Evolutionary conservation across 1,139 yeast genomes (phyloP).

Genomic region (Saccharomycopsis hybrid): DNA sequence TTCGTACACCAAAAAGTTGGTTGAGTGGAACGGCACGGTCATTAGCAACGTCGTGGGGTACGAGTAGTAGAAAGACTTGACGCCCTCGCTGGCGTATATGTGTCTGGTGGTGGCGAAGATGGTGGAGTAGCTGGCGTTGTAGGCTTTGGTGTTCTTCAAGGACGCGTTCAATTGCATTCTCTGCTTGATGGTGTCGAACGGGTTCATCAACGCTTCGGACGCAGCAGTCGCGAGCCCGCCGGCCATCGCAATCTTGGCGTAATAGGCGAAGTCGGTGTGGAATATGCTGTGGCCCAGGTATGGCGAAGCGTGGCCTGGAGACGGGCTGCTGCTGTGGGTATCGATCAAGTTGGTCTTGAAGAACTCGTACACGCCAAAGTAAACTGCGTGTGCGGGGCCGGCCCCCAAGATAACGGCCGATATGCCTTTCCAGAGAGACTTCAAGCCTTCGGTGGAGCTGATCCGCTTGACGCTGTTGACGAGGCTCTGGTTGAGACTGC

Average conservation of each 20-base stretch:
- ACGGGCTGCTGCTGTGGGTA: slow-evolving; percentile 3
- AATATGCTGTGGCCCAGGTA: too few species aligned
- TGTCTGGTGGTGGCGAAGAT: not conserved
- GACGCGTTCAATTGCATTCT: slow-evolving; percentile 46
- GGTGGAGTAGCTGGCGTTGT: slow-evolving; percentile 5
- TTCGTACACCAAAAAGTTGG: slow-evolving; percentile 92
- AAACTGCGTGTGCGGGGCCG: slow-evolving; percentile 99
- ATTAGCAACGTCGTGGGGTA: slow-evolving; percentile 93
- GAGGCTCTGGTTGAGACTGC: slow-evolving; percentile 15
- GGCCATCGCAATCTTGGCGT: slow-evolving; percentile 82
- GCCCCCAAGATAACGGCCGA: slow-evolving; percentile 93
- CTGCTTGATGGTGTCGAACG: slow-evolving; percentile 93
- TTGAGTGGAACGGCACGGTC: slow-evolving; percentile 93
- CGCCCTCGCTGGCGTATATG: slow-evolving; percentile 87
- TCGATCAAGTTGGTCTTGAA: slow-evolving; percentile 41
- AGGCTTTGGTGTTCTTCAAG: slow-evolving; percentile 8
- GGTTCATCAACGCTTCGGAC: slow-evolving; percentile 95
- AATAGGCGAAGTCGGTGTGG: slow-evolving; percentile 55
- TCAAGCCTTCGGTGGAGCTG: slow-evolving; percentile 80
- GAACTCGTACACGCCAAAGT: slow-evolving; percentile 88
- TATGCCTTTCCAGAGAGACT: slow-evolving; percentile 95
- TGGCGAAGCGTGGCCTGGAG: too few species aligned
- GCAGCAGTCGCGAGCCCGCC: slow-evolving; percentile 95
- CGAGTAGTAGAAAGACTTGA: slow-evolving; percentile 79
- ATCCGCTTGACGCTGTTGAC: slow-evolving; percentile 45